Base-by-base conservation (phyloP, 2,329 filamentous ascomycete genomes). In the Westerdykella ornata region DNA sequence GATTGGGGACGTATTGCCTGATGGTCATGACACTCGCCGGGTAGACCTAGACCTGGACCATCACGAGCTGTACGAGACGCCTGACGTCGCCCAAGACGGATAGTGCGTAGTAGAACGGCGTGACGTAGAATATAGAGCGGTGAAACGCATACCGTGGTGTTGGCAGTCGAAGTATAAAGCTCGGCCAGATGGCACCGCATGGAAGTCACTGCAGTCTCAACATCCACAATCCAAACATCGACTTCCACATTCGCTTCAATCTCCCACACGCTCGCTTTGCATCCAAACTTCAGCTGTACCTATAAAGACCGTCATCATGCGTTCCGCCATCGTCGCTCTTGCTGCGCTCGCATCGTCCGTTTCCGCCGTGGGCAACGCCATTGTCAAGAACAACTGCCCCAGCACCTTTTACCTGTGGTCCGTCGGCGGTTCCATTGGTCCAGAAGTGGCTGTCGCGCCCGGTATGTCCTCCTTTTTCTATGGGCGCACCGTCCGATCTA, bases 351-450 rank as follows among this genome's bases (percentile, higher is more conserved):
- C 41, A 7, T 31, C 45, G 11, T 47, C 48, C n/a, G 56, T 48
- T 14, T 37, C 46, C 15, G 57, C 57, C n/a, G 39, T 47, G 5
- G 55, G 57, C 8, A 51, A 49, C 37, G 55, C 57, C 9, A 37
- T 57, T n/a, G 49, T 62, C 4, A 34, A 48, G 17, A 60, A 59
- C 42, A 52, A 51, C 13, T 54, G 48, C 12, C 37, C 39, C n/a
- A 36, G 38, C 3, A 38, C 47, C 8, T 43, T 59, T 31, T 58
- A 60, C 34, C 37, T 56, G 9, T 59, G 54, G 54, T 55, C 54
- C 3, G 54, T 59, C 26, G 54, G 51, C 3, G 42, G 45, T 30
- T 34, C 46, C 2, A 42, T 57, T 20, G 45, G 55, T 8, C 31
- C 47, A 7, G 44, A 45, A 8, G 34, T 48, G 19, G 49, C 38